These are phyloP conservation scores for Erodium texanum DNA, from an alignment of 441 rosid species.

Conservation along the genomic window DNA sequence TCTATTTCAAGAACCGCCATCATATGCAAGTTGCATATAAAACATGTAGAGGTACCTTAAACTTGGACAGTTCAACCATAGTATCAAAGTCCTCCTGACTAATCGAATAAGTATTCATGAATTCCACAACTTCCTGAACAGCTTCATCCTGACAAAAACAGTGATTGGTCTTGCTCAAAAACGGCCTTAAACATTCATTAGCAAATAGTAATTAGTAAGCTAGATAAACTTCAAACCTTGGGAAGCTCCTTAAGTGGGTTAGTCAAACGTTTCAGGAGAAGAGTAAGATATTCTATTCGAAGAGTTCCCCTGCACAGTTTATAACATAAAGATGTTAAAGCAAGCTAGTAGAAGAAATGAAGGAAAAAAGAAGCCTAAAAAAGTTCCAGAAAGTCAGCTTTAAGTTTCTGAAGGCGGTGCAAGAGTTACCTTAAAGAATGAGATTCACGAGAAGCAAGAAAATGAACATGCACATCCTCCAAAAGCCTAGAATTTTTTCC, in stretches of 20 bases:
- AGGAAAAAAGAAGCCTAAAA: background rate
- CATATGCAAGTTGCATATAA: background rate
- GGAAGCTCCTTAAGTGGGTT: conserved; percentile 70
- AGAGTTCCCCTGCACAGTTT: conserved; percentile 52
- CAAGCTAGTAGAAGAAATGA: conserved; percentile 10
- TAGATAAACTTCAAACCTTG: conserved; percentile 45
- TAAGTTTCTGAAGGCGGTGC: background rate
- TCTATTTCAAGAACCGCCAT: background rate
- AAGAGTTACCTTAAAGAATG: conserved; percentile 60
- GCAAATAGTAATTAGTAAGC: background rate
- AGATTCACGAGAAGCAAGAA: conserved; percentile 88
- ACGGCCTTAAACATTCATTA: background rate
- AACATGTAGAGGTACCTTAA: conserved; percentile 38
- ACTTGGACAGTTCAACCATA: conserved; percentile 66
- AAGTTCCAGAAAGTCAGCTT: background rate
- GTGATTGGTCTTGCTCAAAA: background rate
- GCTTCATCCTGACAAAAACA: conserved; percentile 65
- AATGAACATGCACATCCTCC: conserved; percentile 88
- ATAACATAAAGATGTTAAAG: conserved; percentile 15
- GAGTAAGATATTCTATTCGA: conserved; percentile 67
- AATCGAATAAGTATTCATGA: conserved; percentile 82
- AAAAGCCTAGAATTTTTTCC: conserved; percentile 80
- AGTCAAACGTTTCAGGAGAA: conserved; percentile 63
- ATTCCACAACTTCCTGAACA: conserved; percentile 73
- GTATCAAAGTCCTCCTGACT: conserved; percentile 87